phyloP scores from a whole-genome alignment of 2,329 filamentous ascomycete species.

The Ophidiomyces ophidiicola region DNA sequence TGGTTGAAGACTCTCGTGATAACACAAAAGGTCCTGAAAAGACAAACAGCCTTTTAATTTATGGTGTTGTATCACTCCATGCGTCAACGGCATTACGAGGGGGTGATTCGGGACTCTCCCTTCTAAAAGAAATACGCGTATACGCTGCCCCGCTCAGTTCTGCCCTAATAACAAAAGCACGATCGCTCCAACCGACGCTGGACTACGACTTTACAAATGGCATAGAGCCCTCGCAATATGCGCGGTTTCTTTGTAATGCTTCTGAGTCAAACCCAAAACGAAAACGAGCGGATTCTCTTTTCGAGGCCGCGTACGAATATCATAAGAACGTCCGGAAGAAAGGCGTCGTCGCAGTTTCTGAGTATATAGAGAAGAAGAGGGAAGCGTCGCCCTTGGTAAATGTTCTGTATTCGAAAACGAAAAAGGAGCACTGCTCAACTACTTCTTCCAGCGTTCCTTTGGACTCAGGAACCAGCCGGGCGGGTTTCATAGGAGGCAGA shows the following conservation, averaged over 20 bases:
- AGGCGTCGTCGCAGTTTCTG: slow-evolving; percentile 27
- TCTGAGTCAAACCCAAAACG: slow-evolving; percentile 32
- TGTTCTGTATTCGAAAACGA: slow-evolving; percentile 24
- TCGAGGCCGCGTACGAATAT: slow-evolving; percentile 32
- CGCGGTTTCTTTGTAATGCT: slow-evolving; percentile 28
- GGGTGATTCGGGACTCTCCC: background rate
- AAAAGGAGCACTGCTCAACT: slow-evolving; percentile 22
- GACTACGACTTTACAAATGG: slow-evolving; percentile 6
- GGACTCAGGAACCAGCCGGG: background rate
- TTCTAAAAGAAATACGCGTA: slow-evolving; percentile 22
- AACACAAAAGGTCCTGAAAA: slow-evolving; percentile 10
- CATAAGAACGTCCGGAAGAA: slow-evolving; percentile 31
- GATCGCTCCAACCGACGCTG: slow-evolving; percentile 26
- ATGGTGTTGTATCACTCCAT: slow-evolving; percentile 24
- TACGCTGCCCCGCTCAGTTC: slow-evolving; percentile 29
- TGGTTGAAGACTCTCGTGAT: slow-evolving; percentile 19
- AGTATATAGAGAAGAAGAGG: slow-evolving; percentile 29
- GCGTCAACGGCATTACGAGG: background rate
- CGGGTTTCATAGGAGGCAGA: background rate
- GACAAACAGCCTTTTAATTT: slow-evolving; percentile 30
- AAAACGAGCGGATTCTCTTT: slow-evolving; percentile 33
- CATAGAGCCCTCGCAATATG: slow-evolving; percentile 16
- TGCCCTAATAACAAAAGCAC: slow-evolving; percentile 24
- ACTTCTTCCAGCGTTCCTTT: background rate
- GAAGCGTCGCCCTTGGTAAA: slow-evolving; percentile 20